Base-by-base conservation (phyloP, 2,329 filamentous ascomycete genomes). In the Epichloe scottii region DNA sequence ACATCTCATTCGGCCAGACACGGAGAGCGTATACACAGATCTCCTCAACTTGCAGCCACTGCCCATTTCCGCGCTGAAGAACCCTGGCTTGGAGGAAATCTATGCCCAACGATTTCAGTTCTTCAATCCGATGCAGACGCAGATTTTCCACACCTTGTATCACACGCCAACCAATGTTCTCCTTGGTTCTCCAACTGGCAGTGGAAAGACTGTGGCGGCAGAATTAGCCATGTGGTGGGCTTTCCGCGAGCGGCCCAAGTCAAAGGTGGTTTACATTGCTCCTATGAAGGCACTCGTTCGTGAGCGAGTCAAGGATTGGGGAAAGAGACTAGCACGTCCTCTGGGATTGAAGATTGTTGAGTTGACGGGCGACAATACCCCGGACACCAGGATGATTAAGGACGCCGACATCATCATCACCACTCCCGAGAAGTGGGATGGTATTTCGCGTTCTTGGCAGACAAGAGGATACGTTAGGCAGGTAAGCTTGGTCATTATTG, bases 151-250 rank as follows among this genome's bases (percentile, higher is more conserved):
- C 62, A 91, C 89, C 14, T 78, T 98, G 35, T 98, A 98, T 58
- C 85, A 97, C 64, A 96, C 93, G 0, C 69, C 86, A 7, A 85
- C 87, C 44, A 98, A 98, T 62, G 90, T 98, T 4, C 77, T 98
- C 3, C 78, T 98, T 8, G 93, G 94, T 7, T 97, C 93, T 2
- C 94, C 93, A 0, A 98, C 94, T 0, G 93, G 93, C 52, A 95
- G 89, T 74, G 93, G 93, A 53, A 98, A 98, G 73, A 98, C 94
- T 0, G 87, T 98, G 40, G 93, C 94, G 17, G 89, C 87, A 46
- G 93, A 98, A 64, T 71, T 98, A 54, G 90, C 94, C 26, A 97
- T 98, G 91, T 98, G 94, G 94, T 96, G 90, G 89, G 91, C 93
- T 3, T 97, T 98, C 70, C 82, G 90, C 14, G 90, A 96, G 64